Evolutionary conservation across 495 filamentous ascomycete genomes (phyloP).

Genomic region (Lasiosphaeria miniovina): DNA sequence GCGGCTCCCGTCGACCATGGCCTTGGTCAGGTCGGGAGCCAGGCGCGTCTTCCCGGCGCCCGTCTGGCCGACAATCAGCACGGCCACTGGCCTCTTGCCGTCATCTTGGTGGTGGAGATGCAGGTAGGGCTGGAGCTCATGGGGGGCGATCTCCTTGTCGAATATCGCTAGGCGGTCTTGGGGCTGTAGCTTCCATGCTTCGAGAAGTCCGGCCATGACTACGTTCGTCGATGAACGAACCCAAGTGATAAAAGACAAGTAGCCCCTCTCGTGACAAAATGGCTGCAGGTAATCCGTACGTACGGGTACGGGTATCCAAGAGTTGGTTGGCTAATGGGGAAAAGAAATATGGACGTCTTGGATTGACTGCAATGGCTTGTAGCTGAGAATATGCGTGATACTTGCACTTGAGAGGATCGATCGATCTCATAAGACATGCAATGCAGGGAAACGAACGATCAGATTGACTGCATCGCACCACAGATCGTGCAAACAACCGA

Average conservation of each 20-base stretch:
- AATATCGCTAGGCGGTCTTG: conserved; percentile 16
- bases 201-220: conserved; percentile 8
- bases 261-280: too few species aligned
- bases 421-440: too few species aligned
- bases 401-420: too few species aligned
- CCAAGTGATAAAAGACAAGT: not conserved
- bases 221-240: not conserved
- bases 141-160: conserved; percentile 14
- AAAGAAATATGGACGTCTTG: too few species aligned
- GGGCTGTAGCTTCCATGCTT: conserved; percentile 20
- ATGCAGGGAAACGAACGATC: too few species aligned
- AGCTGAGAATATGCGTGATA: too few species aligned
- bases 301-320: too few species aligned
- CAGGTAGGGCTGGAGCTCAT: conserved; percentile 17
- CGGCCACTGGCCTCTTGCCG: conserved; percentile 25
- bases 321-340: too few species aligned
- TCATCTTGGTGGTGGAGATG: conserved; percentile 6
- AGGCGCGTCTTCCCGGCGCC: conserved; percentile 42
- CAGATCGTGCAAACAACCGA: too few species aligned
- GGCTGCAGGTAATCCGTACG: too few species aligned
- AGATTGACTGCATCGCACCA: too few species aligned
- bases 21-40: conserved; percentile 26
- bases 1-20: conserved; percentile 12
- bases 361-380: too few species aligned
- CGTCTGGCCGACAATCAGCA: conserved; percentile 41